These are phyloP conservation scores for Stephania japonica DNA, from an alignment of 164 flowering plant genomes.

Conservation along the genomic window DNA sequence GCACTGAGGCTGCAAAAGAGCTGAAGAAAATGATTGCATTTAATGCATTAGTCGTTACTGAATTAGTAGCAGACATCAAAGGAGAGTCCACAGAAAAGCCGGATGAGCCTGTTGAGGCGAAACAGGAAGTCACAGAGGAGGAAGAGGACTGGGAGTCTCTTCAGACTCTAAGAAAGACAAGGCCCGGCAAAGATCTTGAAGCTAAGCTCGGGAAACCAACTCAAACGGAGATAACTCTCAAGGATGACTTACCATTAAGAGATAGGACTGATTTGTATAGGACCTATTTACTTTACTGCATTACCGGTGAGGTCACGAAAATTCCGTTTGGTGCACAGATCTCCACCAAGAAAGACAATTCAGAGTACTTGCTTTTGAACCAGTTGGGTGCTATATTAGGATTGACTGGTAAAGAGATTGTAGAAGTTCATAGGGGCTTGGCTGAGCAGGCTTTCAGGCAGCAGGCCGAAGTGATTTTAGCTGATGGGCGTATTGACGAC, in stretches of 20 bases:
- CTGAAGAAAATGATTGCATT: slow-evolving; percentile 85
- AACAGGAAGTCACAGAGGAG: slow-evolving; percentile 29
- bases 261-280: slow-evolving; percentile 78
- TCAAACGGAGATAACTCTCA: slow-evolving; percentile 84
- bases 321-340: slow-evolving; percentile 68
- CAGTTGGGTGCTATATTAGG: slow-evolving; percentile 84
- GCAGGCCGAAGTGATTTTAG: slow-evolving; percentile 89
- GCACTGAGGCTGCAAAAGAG: slow-evolving; percentile 71
- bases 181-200: slow-evolving; percentile 46
- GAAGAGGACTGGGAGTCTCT: slow-evolving; percentile 76
- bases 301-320: slow-evolving; percentile 63
- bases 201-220: slow-evolving; percentile 47
- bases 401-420: slow-evolving; percentile 53
- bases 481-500: slow-evolving; percentile 90
- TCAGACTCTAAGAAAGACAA: slow-evolving; percentile 57
- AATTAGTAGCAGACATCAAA: slow-evolving; percentile 71
- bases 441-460: slow-evolving; percentile 87
- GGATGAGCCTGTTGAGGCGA: slow-evolving; percentile 34
- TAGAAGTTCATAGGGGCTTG: slow-evolving; percentile 62
- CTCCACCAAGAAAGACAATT: slow-evolving; percentile 62
- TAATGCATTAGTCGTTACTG: slow-evolving; percentile 76
- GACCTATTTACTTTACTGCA: slow-evolving; percentile 68
- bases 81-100: slow-evolving; percentile 62
- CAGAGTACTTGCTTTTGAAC: slow-evolving; percentile 58
- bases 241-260: slow-evolving; percentile 74